These are phyloP conservation scores for Arabis hirsuta DNA, from an alignment of 345 rosid genomes.

Conservation along the genomic window DNA sequence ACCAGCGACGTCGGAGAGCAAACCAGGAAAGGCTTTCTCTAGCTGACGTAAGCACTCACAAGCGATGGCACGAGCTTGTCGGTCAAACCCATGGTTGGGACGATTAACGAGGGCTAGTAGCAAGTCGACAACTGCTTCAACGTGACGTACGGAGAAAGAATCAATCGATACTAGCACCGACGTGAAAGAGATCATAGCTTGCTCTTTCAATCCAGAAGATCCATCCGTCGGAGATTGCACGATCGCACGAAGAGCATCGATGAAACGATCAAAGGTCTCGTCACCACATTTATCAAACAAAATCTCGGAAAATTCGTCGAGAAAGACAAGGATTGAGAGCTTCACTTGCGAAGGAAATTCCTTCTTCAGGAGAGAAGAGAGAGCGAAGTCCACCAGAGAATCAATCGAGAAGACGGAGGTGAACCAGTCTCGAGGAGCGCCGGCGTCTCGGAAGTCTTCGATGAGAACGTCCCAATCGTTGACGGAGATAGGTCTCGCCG, in stretches of 20 bases:
- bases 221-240: conserved; percentile 79
- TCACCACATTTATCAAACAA: conserved; percentile 36
- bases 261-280: conserved; percentile 57
- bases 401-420: conserved; percentile 45
- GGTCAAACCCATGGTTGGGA: conserved; percentile 84
- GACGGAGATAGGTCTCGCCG: conserved; percentile 53
- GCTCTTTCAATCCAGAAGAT: conserved; percentile 73
- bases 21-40: conserved; percentile 74
- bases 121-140: conserved; percentile 70
- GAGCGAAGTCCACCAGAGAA: conserved; percentile 61
- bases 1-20: conserved; percentile 74
- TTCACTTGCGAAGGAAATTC: conserved; percentile 68
- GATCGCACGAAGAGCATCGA: conserved; percentile 63
- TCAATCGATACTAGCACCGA: conserved; percentile 69
- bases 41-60: conserved; percentile 89
- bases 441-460: conserved; percentile 78
- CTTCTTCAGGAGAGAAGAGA: conserved; percentile 64
- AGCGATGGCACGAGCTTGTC: conserved; percentile 82
- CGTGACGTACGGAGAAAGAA: conserved; percentile 48
- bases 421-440: conserved; percentile 62
- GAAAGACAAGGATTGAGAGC: conserved; percentile 70
- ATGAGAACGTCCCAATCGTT: conserved; percentile 87
- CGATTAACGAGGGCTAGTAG: conserved; percentile 74
- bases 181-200: conserved; percentile 75
- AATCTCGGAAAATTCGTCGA: conserved; percentile 68